Evolutionary conservation across 805 yeast species (phyloP), one percentile per base, ranked within the genome.

Genomic region (Candida hungchunana): DNA sequence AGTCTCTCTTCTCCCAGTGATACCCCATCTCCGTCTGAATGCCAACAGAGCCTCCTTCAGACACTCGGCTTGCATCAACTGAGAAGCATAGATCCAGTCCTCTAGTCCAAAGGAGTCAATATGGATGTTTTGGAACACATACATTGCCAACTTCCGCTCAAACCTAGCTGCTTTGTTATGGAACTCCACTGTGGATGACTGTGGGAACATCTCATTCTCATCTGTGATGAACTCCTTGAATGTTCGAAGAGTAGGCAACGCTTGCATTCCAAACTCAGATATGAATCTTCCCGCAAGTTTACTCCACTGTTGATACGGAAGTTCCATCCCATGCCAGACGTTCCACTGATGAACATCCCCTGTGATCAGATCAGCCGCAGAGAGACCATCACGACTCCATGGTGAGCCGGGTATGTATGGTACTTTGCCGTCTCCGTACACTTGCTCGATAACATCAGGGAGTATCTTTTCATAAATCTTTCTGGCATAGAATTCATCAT

Each of bases 341-440:
- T 71, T 70, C 78, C 78, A 73, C 40, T 71, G 76, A 43, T 73
- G 78, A 5, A 68, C 55, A 46, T 73, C 78, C 2, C 78, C 78
- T 14, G 60, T 51, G 1, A 67, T 62, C 5, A 59, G 53, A 40
- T 66, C 72, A 7, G 53, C 39, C 9, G 69, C 48, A 6, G 40
- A 38, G 7, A 45, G 42, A 5, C 72, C 72, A 15, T 22, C 35
- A 6, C 74, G 71, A 17, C 74, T 69, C 61, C 64, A 70, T 1
- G 79, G 79, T 2, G 72, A 67, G 2, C 78, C 77, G 9, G 62
- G 66, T 35, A 66, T 46, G 26, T 53, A 58, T 40, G 40, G 28
- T 6, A 70, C 73, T 1, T 70, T 72, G 3, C 20, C 32, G 20
- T 66, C 56, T 36, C 63, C 68, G 44, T 73, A 73, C 39, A 68